Percentiles rank a stretch among this genome's conserved stretches.
These are phyloP conservation scores for Volvariella surrecta DNA, from an alignment of 1,284 basidiomycete genomes.

Conservation along the genomic window DNA sequence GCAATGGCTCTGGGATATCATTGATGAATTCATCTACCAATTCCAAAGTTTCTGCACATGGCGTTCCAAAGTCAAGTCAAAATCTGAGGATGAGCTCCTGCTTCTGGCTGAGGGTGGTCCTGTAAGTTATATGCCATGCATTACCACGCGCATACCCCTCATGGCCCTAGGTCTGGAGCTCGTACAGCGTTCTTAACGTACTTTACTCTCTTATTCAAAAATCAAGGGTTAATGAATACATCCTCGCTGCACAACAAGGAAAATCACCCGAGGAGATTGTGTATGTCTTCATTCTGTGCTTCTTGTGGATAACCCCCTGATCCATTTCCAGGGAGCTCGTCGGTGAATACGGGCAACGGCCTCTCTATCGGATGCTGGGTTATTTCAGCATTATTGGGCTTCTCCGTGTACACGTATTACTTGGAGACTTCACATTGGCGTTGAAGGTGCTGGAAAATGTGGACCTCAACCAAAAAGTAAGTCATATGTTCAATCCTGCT, in stretches of 20 bases:
- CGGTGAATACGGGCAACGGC: slow-evolving; percentile 86
- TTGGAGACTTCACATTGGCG: slow-evolving; percentile 94
- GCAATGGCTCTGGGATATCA: slow-evolving; percentile 99
- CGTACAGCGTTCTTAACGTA: slow-evolving; percentile 96
- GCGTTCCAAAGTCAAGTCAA: slow-evolving; percentile 78
- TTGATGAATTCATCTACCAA: slow-evolving; percentile 99
- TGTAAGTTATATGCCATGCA: slow-evolving; percentile 25
- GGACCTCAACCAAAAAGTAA: slow-evolving; percentile 78
- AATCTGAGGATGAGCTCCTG: slow-evolving; percentile 84
- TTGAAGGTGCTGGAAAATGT: slow-evolving; percentile 94
- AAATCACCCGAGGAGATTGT: slow-evolving; percentile 77
- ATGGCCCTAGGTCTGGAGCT: slow-evolving; percentile 76
- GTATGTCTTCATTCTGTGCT: slow-evolving; percentile 37
- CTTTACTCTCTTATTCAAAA: slow-evolving; percentile 98
- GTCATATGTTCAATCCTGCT: slow-evolving; percentile 4
- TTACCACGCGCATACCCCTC: slow-evolving; percentile 7
- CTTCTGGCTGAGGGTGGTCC: slow-evolving; percentile 77
- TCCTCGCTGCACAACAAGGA: slow-evolving; percentile 74
- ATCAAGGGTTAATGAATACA: slow-evolving; percentile 90
- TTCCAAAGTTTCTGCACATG: slow-evolving; percentile 95
- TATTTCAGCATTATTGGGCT: slow-evolving; percentile 97
- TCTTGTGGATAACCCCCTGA: not conserved
- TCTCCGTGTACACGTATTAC: slow-evolving; percentile 89
- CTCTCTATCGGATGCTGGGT: slow-evolving; percentile 93
- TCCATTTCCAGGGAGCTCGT: slow-evolving; percentile 59